phyloP scores from a whole-genome alignment of 1,284 basidiomycete species.

The Trichosporon coremiiforme region DNA sequence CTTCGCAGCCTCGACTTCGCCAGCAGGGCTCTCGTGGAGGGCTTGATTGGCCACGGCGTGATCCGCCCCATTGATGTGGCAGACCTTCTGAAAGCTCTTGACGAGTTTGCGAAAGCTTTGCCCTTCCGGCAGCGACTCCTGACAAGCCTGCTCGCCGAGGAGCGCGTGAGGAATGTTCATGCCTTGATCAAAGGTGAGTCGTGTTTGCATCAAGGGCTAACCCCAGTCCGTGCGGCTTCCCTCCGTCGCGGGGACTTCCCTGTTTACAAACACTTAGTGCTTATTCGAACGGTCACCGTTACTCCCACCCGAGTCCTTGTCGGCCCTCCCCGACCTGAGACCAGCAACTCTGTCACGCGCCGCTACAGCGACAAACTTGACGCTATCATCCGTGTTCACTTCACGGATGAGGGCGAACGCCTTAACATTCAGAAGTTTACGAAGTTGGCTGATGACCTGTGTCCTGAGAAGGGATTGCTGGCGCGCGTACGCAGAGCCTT shows the following conservation, averaged over 20 bases:
- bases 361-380: slow-evolving; percentile 45
- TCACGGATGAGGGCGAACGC: slow-evolving; percentile 53
- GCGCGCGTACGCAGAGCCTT: slow-evolving; percentile 52
- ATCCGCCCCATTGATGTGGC: slow-evolving; percentile 42
- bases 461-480: slow-evolving; percentile 47
- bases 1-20: slow-evolving; percentile 39
- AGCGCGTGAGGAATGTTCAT: slow-evolving; percentile 43
- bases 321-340: slow-evolving; percentile 51
- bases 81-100: slow-evolving; percentile 34
- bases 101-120: slow-evolving; percentile 27
- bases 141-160: slow-evolving; percentile 49
- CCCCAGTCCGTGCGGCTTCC: slow-evolving; percentile 10
- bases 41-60: slow-evolving; percentile 51
- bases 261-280: slow-evolving; percentile 42
- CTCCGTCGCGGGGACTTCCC: slow-evolving; percentile 14
- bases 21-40: slow-evolving; percentile 50
- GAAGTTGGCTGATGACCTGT: slow-evolving; percentile 40
- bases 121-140: slow-evolving; percentile 47
- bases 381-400: slow-evolving; percentile 53
- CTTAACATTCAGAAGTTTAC: slow-evolving; percentile 49
- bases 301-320: slow-evolving; percentile 55
- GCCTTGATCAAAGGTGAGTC: slow-evolving; percentile 37
- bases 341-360: slow-evolving; percentile 54
- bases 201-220: neutral
- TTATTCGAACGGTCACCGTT: slow-evolving; percentile 50